Evolutionary conservation across 768 basidiomycete genomes (phyloP).

Genomic region (Leucocoprinus sp.): DNA sequence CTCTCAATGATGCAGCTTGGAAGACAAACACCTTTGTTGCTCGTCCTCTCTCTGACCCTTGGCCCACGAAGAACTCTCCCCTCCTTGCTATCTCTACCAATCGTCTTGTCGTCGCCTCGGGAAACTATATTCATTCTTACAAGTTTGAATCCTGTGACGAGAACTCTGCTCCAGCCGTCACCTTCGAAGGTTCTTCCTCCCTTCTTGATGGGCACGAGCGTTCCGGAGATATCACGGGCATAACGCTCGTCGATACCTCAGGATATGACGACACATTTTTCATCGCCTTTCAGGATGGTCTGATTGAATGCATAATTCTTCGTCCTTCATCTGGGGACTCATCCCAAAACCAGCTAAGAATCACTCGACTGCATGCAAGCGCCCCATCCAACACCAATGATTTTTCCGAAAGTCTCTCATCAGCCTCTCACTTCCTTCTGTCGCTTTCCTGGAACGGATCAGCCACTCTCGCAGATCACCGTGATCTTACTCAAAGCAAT

Average conservation of each 20-base stretch:
- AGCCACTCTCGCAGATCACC: slow-evolving; percentile 20
- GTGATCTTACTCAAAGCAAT: slow-evolving; percentile 1
- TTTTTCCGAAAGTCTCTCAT: slow-evolving; percentile 48
- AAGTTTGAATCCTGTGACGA: slow-evolving; percentile 26
- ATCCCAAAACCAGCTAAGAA: not conserved
- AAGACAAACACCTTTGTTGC: slow-evolving; percentile 42
- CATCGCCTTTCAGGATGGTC: slow-evolving; percentile 55
- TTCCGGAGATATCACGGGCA: slow-evolving; percentile 44
- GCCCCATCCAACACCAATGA: slow-evolving; percentile 33
- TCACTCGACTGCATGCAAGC: slow-evolving; percentile 1
- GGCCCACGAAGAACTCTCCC: slow-evolving; percentile 50
- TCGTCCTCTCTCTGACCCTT: slow-evolving; percentile 53
- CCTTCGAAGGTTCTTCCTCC: slow-evolving; percentile 36
- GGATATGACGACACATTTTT: slow-evolving; percentile 37
- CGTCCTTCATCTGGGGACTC: slow-evolving; percentile 2
- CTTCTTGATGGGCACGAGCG: slow-evolving; percentile 26
- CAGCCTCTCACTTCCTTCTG: slow-evolving; percentile 35
- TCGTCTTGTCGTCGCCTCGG: slow-evolving; percentile 55
- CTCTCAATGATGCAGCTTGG: slow-evolving; percentile 50
- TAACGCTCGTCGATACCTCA: slow-evolving; percentile 40
- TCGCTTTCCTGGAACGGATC: slow-evolving; percentile 52
- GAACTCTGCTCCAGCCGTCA: slow-evolving; percentile 32
- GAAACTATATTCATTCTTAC: slow-evolving; percentile 50
- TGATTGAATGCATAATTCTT: slow-evolving; percentile 29
- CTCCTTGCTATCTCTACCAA: slow-evolving; percentile 45